Conservation (phyloP, 73 alveolate genomes). For the Paramecium octaurelia region DNA sequence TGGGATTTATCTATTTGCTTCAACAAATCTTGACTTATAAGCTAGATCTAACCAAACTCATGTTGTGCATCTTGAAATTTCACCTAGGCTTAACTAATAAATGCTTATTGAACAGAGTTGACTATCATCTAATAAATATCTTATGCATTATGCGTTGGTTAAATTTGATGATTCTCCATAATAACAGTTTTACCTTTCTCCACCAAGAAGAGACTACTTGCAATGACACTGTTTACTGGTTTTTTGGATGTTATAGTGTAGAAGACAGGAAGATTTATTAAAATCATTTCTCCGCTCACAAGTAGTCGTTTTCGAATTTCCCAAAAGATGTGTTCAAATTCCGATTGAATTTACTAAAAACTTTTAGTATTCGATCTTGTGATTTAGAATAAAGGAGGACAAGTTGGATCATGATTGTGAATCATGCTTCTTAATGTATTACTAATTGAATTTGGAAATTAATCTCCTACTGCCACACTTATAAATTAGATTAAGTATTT, state of each 20-base stretch:
- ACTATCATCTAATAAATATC: not conserved
- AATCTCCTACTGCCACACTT: constrained; percentile 17
- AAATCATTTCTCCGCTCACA: not conserved
- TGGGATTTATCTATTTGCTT: not conserved
- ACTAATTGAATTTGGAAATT: not conserved
- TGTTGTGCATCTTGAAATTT: not conserved
- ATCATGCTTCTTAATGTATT: not conserved
- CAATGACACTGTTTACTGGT: not conserved
- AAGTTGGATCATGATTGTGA: not conserved
- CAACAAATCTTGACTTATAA: not conserved
- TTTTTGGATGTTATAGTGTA: not conserved
- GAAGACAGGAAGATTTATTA: not conserved
- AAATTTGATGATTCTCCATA: not conserved
- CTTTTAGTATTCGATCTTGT: not conserved
- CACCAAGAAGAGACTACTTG: not conserved
- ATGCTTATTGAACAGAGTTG: not conserved
- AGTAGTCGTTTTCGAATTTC: constrained; percentile 25
- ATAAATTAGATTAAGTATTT: constrained; percentile 4
- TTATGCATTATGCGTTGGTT: not conserved
- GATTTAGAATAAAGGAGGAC: not conserved
- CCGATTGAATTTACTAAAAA: not conserved
- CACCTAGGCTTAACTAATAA: not conserved
- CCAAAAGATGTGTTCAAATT: constrained; percentile 1
- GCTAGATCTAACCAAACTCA: not conserved
- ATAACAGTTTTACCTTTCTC: not conserved